Evolutionary conservation across 2,329 filamentous ascomycete genomes (phyloP), one percentile per base, ranked within the genome.

Genomic region (Arthrobotrys musiformis): DNA sequence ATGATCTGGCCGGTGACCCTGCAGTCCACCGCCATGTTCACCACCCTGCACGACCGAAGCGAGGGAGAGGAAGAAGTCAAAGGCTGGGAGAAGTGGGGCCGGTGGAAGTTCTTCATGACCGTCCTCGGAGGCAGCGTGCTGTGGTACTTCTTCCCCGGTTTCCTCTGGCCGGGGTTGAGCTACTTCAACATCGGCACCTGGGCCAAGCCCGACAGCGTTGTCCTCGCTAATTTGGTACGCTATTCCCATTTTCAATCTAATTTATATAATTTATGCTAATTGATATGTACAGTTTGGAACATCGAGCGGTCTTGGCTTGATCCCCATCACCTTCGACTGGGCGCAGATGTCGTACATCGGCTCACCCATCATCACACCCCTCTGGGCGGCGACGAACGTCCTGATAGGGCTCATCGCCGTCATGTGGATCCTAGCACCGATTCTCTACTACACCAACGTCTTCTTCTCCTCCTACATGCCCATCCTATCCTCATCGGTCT

Each of bases 1-100:
- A 96, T 97, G 91, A 93, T 97, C 56, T 97, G 93, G 93, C 93
- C 93, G 0, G 91, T 91, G 22, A 96, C 93, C 0, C 86, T 97
- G 60, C 93, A 94, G 87, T 94, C 93, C 19, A 93, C 92, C 0
- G 91, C 93, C 81, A 94, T 97, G 92, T 95, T 97, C 81, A 91
- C 90, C 2, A 94, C 92, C 0, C 86, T 97, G 60, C 93, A 97
- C 83, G 93, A 78, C 17, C 35, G 42, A 37, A 19, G 7, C 0
- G 68, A 78, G 91, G 81, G 90, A 93, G 77, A 90, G 94, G 81
- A 96, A 95, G 83, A 92, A 91, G 80, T 88, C 89, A 37, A 93
- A 92, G 19, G 90, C 93, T 82, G 92, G 93, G 35, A 96, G 93
- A 93, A 90, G 84, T 78, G 74, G 74, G 74, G 74, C 79, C 87